Percentiles rank a stretch among this genome's conserved stretches.
Evolutionary conservation across 129 eudicot genomes (phyloP).

Genomic region (Lactuca saligna): DNA sequence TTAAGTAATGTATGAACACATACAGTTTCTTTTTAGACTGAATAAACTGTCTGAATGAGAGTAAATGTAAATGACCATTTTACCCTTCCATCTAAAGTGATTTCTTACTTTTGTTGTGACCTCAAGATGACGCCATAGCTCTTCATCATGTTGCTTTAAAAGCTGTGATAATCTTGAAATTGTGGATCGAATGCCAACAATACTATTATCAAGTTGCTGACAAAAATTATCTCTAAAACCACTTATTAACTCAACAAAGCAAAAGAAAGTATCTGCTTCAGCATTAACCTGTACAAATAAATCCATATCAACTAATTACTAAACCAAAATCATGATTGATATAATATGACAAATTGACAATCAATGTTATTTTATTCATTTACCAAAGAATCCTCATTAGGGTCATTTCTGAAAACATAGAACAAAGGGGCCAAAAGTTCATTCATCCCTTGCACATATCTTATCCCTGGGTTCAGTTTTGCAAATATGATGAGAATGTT

Average conservation of each 20-base stretch:
- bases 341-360: background rate
- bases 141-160: slow-evolving; percentile 53
- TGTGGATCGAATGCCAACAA: slow-evolving; percentile 55
- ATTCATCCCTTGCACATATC: slow-evolving; percentile 99
- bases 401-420: slow-evolving; percentile 80
- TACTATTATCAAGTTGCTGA: slow-evolving; percentile 60
- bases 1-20: too few relatives aligned
- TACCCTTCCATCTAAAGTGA: background rate
- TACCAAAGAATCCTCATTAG: slow-evolving; percentile 78
- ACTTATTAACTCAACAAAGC: slow-evolving; percentile 50
- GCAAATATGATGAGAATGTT: slow-evolving; percentile 82
- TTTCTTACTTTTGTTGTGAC: slow-evolving; percentile 46
- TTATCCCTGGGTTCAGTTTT: slow-evolving; percentile 92
- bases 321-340: background rate
- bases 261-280: slow-evolving; percentile 61
- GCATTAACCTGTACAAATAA: slow-evolving; percentile 39
- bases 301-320: too few relatives aligned
- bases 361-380: slow-evolving; percentile 12
- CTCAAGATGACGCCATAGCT: slow-evolving; percentile 64
- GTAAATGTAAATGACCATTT: too few relatives aligned
- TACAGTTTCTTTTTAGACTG: too few relatives aligned
- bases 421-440: slow-evolving; percentile 90
- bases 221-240: slow-evolving; percentile 55
- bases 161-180: slow-evolving; percentile 48
- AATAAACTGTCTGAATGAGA: background rate